Conservation (phyloP, 805 yeast species). For the Kockiozyma suomiensis region DNA sequence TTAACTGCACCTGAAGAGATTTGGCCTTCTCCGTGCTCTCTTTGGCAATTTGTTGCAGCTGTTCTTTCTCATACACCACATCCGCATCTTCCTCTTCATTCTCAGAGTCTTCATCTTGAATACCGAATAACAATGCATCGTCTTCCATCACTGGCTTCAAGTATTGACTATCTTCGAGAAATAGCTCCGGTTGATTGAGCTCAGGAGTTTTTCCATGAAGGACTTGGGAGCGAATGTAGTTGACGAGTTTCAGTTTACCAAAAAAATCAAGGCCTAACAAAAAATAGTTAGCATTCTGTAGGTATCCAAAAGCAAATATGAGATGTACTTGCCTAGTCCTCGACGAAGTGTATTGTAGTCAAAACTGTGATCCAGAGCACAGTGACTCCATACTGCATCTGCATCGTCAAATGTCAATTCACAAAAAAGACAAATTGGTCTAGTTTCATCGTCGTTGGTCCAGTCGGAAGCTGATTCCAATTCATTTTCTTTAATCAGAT, state of each 20-base stretch:
- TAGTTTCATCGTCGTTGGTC: constrained; percentile 37
- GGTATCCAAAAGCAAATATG: background rate
- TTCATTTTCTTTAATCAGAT: constrained; percentile 35
- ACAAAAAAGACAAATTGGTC: constrained; percentile 34
- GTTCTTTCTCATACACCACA: constrained; percentile 38
- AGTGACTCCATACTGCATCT: constrained; percentile 34
- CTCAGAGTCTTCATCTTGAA: constrained; percentile 36
- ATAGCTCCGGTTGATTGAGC: constrained; percentile 23
- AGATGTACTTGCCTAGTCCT: constrained; percentile 15
- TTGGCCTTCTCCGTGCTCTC: constrained; percentile 16
- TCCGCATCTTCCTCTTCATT: constrained; percentile 32
- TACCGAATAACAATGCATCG: constrained; percentile 36
- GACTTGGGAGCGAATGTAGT: constrained; percentile 37
- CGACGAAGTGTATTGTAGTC: constrained; percentile 30
- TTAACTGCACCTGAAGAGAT: constrained; percentile 19
- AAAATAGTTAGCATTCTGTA: background rate
- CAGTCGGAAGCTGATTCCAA: constrained; percentile 37
- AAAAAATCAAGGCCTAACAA: constrained; percentile 34
- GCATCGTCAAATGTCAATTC: constrained; percentile 26
- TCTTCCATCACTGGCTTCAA: constrained; percentile 38
- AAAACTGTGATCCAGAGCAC: constrained; percentile 33
- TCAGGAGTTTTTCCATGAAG: constrained; percentile 20
- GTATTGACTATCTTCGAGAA: constrained; percentile 34
- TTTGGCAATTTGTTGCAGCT: constrained; percentile 1
- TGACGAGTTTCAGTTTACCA: constrained; percentile 38